A percentile compares a stretch with the other conserved stretches of the same genome.
phyloP scores from a whole-genome alignment of 164 flowering plant species.

The Aristolochia contorta region DNA sequence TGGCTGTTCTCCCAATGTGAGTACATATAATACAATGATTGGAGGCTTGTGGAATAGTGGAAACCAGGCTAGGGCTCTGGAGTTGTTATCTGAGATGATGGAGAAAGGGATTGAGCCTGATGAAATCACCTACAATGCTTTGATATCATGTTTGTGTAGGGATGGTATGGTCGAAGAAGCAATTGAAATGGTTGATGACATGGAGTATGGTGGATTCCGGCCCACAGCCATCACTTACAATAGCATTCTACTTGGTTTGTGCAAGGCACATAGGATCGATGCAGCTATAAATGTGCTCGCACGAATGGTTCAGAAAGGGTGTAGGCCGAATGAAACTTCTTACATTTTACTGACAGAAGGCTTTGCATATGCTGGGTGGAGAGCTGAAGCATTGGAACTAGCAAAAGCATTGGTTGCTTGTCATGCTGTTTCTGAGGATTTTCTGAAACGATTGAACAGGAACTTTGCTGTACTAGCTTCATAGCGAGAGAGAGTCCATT shows the following conservation, averaged over 20 bases:
- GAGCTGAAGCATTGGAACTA: slow-evolving; percentile 52
- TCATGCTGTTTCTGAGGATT: slow-evolving; percentile 29
- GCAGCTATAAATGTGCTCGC: slow-evolving; percentile 50
- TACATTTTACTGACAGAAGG: slow-evolving; percentile 48
- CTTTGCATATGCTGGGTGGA: slow-evolving; percentile 60
- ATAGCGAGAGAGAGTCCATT: slow-evolving; percentile 17
- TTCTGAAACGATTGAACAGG: slow-evolving; percentile 40
- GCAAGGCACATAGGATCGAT: slow-evolving; percentile 45
- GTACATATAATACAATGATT: slow-evolving; percentile 70
- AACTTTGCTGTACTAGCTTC: slow-evolving; percentile 44
- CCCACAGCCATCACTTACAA: slow-evolving; percentile 56
- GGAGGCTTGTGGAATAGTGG: slow-evolving; percentile 62
- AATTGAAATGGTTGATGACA: slow-evolving; percentile 40
- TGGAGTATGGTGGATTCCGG: slow-evolving; percentile 30
- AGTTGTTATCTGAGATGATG: slow-evolving; percentile 52
- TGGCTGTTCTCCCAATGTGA: slow-evolving; percentile 57
- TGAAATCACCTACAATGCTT: slow-evolving; percentile 55
- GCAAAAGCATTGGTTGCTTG: slow-evolving; percentile 36
- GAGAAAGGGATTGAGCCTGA: slow-evolving; percentile 51
- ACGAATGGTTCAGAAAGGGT: slow-evolving; percentile 56
- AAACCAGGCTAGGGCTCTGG: slow-evolving; percentile 35
- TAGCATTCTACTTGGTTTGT: slow-evolving; percentile 53
- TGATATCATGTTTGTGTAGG: slow-evolving; percentile 67
- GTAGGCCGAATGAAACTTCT: slow-evolving; percentile 55
- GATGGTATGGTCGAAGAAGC: slow-evolving; percentile 78